A percentile compares a stretch with the other conserved stretches of the same genome.
Conservation (phyloP, 192 early-diverging fungal genomes). For the Backusella australiensis region DNA sequence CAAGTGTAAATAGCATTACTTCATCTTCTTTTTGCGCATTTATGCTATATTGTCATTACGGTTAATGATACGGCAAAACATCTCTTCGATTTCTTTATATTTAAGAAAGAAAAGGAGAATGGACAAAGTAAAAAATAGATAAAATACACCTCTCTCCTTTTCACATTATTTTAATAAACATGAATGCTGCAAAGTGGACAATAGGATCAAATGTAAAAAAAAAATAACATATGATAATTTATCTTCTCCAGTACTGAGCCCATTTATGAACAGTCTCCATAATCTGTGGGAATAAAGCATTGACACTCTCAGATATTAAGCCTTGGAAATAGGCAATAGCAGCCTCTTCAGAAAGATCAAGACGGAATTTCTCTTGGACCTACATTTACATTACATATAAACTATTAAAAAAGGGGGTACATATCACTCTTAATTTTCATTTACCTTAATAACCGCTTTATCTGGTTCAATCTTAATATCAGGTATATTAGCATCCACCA, state of each 20-base stretch:
- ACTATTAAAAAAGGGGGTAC: neutral
- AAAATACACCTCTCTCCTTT: no score
- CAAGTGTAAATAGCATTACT: no score
- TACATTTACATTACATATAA: conserved; percentile 23
- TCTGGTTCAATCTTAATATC: conserved; percentile 99
- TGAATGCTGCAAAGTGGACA: neutral
- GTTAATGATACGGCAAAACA: no score
- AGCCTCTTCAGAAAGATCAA: conserved; percentile 90
- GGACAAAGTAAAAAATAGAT: no score
- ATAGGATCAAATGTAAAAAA: no score
- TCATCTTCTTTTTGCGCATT: no score
- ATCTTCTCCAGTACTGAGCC: conserved; percentile 81
- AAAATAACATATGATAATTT: neutral
- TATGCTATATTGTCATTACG: no score
- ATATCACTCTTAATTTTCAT: neutral
- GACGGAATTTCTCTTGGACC: conserved; percentile 95
- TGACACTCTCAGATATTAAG: conserved; percentile 91
- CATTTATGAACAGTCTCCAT: conserved; percentile 98
- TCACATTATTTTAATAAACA: no score
- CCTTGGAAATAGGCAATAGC: conserved; percentile 93
- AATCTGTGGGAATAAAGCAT: conserved; percentile 95
- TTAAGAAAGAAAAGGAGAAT: no score
- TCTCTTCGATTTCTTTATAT: no score
- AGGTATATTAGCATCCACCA: conserved; percentile 96
- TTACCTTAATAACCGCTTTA: conserved; percentile 91